Conservation (phyloP, 2,329 filamentous ascomycete genomes). For the Byssothecium circinans region DNA sequence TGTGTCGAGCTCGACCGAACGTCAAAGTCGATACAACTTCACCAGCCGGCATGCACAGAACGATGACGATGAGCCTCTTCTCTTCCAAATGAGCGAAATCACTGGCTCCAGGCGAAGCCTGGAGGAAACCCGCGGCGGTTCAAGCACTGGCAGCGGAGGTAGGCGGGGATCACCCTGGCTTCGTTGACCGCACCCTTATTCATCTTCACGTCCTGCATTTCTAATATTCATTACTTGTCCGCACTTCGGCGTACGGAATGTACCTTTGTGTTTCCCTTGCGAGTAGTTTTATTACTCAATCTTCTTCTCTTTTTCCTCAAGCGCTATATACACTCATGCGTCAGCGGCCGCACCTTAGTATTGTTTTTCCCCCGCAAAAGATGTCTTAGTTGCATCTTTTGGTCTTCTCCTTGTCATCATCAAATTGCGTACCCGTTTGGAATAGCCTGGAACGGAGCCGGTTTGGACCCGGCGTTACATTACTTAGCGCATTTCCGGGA, state of each 20-base stretch:
- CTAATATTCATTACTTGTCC: background rate
- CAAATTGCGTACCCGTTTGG: conserved; percentile 2
- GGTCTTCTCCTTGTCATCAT: background rate
- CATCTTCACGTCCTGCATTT: background rate
- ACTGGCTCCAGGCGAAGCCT: conserved; percentile 40
- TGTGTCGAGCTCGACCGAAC: conserved; percentile 39
- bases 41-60: conserved; percentile 45
- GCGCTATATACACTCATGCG: conserved; percentile 2
- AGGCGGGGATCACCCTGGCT: conserved; percentile 33
- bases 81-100: conserved; percentile 75
- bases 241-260: conserved; percentile 1
- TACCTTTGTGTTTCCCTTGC: background rate
- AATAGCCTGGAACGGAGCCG: background rate
- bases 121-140: conserved; percentile 39
- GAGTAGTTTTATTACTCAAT: background rate
- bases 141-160: conserved; percentile 27
- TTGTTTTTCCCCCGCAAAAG: background rate
- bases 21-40: conserved; percentile 48
- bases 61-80: conserved; percentile 68
- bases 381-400: background rate
- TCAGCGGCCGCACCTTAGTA: background rate
- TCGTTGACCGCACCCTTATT: conserved; percentile 10
- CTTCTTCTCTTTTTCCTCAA: background rate
- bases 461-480: conserved; percentile 4
- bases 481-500: background rate